Evolutionary conservation across 805 yeast genomes (phyloP).

Genomic region (Suhomyces faveliae): DNA sequence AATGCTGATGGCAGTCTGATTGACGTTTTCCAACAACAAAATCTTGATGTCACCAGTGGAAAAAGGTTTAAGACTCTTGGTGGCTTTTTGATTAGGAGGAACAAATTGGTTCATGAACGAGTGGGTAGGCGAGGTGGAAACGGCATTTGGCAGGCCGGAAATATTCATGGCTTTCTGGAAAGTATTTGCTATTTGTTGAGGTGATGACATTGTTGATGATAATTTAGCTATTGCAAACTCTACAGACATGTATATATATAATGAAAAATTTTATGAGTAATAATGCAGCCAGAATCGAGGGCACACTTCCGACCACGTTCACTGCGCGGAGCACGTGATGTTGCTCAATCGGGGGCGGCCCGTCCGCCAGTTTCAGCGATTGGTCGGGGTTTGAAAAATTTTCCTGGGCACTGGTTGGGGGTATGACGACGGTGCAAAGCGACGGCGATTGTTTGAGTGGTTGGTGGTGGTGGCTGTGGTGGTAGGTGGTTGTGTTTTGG

Average conservation of each 20-base stretch:
- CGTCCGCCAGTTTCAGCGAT: neutral
- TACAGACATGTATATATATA: neutral
- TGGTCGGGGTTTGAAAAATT: constrained; percentile 1
- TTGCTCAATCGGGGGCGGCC: neutral
- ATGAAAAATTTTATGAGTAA: constrained; percentile 12
- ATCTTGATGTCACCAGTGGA: constrained; percentile 94
- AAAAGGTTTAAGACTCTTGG: constrained; percentile 86
- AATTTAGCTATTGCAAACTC: no score
- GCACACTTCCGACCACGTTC: constrained; percentile 1
- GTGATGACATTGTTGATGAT: constrained; percentile 51
- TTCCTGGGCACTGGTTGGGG: neutral
- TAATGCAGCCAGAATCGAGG: neutral
- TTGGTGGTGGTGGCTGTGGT: neutral
- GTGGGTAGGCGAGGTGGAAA: constrained; percentile 80
- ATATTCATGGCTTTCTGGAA: constrained; percentile 56
- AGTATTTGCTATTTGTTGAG: constrained; percentile 63
- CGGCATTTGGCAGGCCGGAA: constrained; percentile 60
- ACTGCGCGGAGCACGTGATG: constrained; percentile 4
- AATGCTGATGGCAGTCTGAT: constrained; percentile 85
- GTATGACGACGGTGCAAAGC: neutral
- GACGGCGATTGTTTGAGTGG: neutral
- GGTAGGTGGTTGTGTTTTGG: neutral
- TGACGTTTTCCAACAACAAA: constrained; percentile 87
- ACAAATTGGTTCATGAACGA: constrained; percentile 61
- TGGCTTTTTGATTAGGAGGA: constrained; percentile 46